Conservation (phyloP, 331 rosid species). For the Cucumis variabilis region DNA sequence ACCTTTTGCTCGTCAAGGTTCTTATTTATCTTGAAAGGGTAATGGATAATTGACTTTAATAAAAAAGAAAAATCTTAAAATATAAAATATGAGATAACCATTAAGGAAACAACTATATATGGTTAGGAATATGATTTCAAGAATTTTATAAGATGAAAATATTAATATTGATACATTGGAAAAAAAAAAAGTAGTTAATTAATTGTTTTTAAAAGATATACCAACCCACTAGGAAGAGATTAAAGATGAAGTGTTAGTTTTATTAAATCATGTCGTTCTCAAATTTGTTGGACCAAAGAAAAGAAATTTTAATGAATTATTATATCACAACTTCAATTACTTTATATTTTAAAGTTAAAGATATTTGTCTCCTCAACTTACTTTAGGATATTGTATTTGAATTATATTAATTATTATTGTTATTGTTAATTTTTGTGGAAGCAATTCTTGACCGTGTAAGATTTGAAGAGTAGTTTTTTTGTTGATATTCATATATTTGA, state of each 20-base stretch:
- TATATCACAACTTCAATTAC: neutral
- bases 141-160: neutral
- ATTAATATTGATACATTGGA: neutral
- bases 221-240: neutral
- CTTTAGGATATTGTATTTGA: too few species aligned
- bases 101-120: neutral
- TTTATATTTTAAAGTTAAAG: neutral
- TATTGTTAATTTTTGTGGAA: too few species aligned
- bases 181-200: neutral
- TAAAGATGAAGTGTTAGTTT: neutral
- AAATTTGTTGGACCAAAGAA: neutral
- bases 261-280: neutral
- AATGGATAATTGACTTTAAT: neutral
- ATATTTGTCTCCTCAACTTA: too few species aligned
- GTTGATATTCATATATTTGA: too few species aligned
- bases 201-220: too few species aligned
- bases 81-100: neutral
- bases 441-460: too few species aligned
- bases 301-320: neutral
- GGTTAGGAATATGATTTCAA: neutral
- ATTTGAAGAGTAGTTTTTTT: too few species aligned
- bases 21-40: neutral
- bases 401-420: too few species aligned
- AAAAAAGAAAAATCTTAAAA: neutral
- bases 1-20: neutral